Base-by-base conservation (phyloP, 495 filamentous ascomycete genomes). In the Polyplosphaeria fusca region DNA sequence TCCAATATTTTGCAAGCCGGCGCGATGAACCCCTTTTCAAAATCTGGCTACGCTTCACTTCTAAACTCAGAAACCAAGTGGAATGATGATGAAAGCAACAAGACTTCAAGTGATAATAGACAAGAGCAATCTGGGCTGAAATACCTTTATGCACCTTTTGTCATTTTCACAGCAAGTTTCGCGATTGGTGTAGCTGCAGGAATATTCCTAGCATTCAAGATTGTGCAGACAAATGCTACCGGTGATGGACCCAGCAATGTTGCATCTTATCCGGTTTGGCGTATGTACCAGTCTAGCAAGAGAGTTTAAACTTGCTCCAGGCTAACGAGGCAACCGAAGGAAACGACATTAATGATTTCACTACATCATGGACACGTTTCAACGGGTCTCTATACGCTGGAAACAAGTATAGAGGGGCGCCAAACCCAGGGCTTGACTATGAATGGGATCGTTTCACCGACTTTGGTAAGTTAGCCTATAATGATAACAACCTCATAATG, bases 391-490 rank as follows among this genome's bases (percentile, higher is more conserved):
- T 42, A 20, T 42, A 42, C 19, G 5, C 11, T 20, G 7, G 19
- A 42, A 42, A 42, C 39, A 42, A 42, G 19, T 42, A 42, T 19
- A 42, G 39, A 42, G 39, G 39, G 9, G 13, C 5, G 19, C 39
- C 39, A 42, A 42, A 18, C 19, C 39, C 39, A 20, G 39, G 19
- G 16, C 5, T 42, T 13, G 39, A 42, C 19, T 13, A 5, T n/a
- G 39, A 42, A 19, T 42, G 39, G 39, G 39, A 42, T 20, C 39
- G 39, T 9, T 42, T n/a, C 39, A 42, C 39, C 11, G 39, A 42
- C 39, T 18, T 11, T 19, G 39, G 39, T 19, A 42, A 42, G 39
- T 42, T 18, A 11, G 9, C 14, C 30, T 35, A n/a, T n/a, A n/a
- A n/a, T n/a, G n/a, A n/a, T n/a, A n/a, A n/a, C n/a, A n/a, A n/a